Evolutionary conservation across 345 rosid species (phyloP).

Genomic region (Populus ilicifolia): DNA sequence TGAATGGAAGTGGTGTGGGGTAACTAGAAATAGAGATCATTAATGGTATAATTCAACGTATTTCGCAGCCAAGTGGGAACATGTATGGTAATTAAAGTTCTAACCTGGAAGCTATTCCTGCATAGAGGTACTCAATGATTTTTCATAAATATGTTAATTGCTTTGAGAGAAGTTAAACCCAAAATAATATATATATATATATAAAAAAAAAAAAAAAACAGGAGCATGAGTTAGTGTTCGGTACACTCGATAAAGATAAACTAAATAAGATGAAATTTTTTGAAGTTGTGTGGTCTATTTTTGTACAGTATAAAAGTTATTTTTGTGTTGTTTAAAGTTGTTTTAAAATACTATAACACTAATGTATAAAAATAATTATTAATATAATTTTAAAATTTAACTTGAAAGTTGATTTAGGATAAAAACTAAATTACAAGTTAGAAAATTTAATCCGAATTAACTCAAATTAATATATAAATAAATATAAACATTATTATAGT

Average conservation of each 20-base stretch:
- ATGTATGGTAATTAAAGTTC: too few species aligned
- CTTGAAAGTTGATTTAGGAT: accelerated
- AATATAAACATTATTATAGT: too few species aligned
- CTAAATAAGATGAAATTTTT: too few species aligned
- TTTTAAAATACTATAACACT: too few species aligned
- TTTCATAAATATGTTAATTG: neutral
- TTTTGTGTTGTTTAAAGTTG: too few species aligned
- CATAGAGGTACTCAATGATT: neutral
- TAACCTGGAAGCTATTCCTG: neutral
- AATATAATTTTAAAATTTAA: too few species aligned
- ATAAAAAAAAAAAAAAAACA: neutral
- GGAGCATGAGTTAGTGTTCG: neutral
- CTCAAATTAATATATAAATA: too few species aligned
- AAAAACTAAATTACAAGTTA: accelerated
- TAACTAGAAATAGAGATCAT: neutral
- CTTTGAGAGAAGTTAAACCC: neutral
- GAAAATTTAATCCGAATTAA: accelerated
- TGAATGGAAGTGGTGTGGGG: neutral
- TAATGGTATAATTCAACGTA: neutral
- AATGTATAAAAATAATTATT: too few species aligned
- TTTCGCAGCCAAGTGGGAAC: neutral
- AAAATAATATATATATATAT: too few species aligned
- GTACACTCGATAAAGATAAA: too few species aligned
- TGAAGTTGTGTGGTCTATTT: too few species aligned
- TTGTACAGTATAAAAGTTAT: too few species aligned